Evolutionary conservation across 2,329 filamentous ascomycete species (phyloP).

Genomic region (Diplodia sapinea): DNA sequence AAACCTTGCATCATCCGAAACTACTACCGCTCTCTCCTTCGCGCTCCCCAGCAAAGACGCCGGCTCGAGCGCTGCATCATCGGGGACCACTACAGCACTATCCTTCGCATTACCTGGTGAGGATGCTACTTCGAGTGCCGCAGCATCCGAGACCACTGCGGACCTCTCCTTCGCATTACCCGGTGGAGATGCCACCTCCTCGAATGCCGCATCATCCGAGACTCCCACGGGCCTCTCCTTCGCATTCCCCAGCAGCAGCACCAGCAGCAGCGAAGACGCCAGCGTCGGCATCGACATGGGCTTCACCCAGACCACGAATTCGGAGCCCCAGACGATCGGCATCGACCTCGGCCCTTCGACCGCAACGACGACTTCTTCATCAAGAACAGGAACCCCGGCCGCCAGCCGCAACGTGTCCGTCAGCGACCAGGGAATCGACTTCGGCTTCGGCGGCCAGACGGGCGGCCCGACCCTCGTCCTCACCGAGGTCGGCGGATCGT

Average conservation of each 20-base stretch:
- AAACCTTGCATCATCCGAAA: neutral
- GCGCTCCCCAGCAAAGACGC: neutral
- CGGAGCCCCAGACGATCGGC: neutral
- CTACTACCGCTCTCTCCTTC: neutral
- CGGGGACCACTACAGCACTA: neutral
- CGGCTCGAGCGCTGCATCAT: neutral
- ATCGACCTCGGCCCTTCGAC: conserved; percentile 9
- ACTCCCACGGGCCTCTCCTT: neutral
- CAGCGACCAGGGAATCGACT: conserved; percentile 1
- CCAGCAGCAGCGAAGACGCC: neutral
- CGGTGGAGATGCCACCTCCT: neutral
- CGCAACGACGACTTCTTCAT: neutral
- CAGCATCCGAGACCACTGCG: neutral
- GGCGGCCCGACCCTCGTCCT: conserved; percentile 1
- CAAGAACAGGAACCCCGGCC: neutral
- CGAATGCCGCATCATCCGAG: neutral
- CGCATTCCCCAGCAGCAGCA: neutral
- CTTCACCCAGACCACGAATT: neutral
- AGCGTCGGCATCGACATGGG: conserved; percentile 5
- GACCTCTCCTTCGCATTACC: neutral
- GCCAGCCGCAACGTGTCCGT: neutral
- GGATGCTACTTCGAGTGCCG: no score
- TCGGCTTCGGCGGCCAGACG: neutral
- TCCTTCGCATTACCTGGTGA: neutral
- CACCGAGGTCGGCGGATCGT: neutral